Conservation (phyloP, 805 yeast genomes). For the Lachancea nothofagi region DNA sequence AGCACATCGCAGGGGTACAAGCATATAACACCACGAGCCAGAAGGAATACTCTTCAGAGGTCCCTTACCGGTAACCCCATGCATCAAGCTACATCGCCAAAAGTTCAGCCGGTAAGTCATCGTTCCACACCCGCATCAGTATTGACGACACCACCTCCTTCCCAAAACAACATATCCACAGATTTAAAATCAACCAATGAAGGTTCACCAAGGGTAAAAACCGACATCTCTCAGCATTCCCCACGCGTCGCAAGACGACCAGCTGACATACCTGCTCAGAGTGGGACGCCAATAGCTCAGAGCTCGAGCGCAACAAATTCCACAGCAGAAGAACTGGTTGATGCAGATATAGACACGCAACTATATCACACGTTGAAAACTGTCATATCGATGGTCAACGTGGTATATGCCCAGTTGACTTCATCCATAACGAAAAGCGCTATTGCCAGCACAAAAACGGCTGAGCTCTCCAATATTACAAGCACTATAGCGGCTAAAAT, state of each 20-base stretch:
- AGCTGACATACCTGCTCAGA: slow-evolving; percentile 9
- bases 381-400: slow-evolving; percentile 64
- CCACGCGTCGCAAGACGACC: slow-evolving; percentile 12
- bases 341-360: slow-evolving; percentile 53
- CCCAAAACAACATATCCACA: not conserved
- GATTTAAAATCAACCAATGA: slow-evolving; percentile 8
- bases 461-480: slow-evolving; percentile 25
- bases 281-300: slow-evolving; percentile 7
- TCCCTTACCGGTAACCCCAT: slow-evolving; percentile 2
- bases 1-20: slow-evolving; percentile 6
- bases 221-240: slow-evolving; percentile 12
- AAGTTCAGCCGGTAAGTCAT: not conserved
- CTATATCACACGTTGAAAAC: slow-evolving; percentile 57
- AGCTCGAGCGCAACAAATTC: slow-evolving; percentile 3
- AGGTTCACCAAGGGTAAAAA: slow-evolving; percentile 17
- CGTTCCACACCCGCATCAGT: slow-evolving; percentile 5
- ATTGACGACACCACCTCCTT: slow-evolving; percentile 14
- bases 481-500: slow-evolving; percentile 51
- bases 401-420: slow-evolving; percentile 71
- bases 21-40: slow-evolving; percentile 8
- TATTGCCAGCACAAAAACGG: slow-evolving; percentile 40
- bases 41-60: slow-evolving; percentile 10
- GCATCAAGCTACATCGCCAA: not conserved
- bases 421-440: slow-evolving; percentile 64
- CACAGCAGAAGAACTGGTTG: not conserved